phyloP scores from a whole-genome alignment of 805 yeast species.

The Candida ipomoeae region DNA sequence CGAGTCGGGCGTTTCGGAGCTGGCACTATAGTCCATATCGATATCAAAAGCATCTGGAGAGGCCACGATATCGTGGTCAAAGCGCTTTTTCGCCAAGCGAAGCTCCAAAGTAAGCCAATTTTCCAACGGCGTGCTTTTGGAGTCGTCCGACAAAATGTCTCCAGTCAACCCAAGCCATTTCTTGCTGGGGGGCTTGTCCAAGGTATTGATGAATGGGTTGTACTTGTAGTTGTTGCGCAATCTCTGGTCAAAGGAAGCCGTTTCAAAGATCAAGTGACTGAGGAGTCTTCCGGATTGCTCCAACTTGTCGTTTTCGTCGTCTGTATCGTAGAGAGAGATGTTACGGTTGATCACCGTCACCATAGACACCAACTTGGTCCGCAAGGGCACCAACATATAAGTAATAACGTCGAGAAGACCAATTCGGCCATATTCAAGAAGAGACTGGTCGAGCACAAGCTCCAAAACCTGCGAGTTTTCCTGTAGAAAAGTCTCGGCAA shows the following conservation, averaged over 20 bases:
- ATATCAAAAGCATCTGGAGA: slow-evolving; percentile 49
- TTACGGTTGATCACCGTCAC: slow-evolving; percentile 21
- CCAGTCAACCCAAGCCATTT: slow-evolving; percentile 49
- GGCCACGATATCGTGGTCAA: slow-evolving; percentile 45
- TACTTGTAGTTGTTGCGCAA: slow-evolving; percentile 44
- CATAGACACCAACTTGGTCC: slow-evolving; percentile 37
- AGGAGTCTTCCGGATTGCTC: slow-evolving; percentile 46
- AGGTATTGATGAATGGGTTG: slow-evolving; percentile 33
- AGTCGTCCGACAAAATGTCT: slow-evolving; percentile 35
- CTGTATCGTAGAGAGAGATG: slow-evolving; percentile 18
- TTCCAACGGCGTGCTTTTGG: slow-evolving; percentile 28
- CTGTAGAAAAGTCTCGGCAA: slow-evolving; percentile 40
- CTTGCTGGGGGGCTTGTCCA: slow-evolving; percentile 20
- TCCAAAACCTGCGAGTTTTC: slow-evolving; percentile 40
- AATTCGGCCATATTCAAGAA: slow-evolving; percentile 24
- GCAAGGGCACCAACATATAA: slow-evolving; percentile 44
- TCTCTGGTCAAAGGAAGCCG: slow-evolving; percentile 54
- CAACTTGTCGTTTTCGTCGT: slow-evolving; percentile 6
- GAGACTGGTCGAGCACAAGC: slow-evolving; percentile 33
- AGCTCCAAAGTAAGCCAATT: slow-evolving; percentile 55
- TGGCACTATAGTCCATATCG: slow-evolving; percentile 47
- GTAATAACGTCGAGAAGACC: slow-evolving; percentile 40
- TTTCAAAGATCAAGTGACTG: slow-evolving; percentile 56
- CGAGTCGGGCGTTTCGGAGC: slow-evolving; percentile 9
- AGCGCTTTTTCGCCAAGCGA: slow-evolving; percentile 47